These are phyloP conservation scores for Coemansia sp. DNA, from an alignment of 192 early-diverging fungal genomes.

Conservation along the genomic window DNA sequence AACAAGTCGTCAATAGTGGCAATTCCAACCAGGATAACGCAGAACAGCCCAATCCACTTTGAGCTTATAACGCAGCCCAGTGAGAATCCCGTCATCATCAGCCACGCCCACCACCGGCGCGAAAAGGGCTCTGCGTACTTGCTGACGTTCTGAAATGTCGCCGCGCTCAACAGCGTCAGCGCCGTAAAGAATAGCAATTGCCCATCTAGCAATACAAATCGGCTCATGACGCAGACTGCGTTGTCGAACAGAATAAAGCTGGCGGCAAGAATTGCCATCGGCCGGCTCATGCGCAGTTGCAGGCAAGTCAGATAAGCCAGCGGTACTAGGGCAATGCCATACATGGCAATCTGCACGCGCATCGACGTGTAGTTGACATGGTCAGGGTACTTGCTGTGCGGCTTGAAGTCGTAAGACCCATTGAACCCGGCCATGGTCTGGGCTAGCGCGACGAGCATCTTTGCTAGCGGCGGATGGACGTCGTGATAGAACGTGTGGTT, in stretches of 20 bases:
- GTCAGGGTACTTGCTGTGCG: slow-evolving; percentile 63
- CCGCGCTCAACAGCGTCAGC: slow-evolving; percentile 58
- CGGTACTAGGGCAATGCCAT: slow-evolving; percentile 71
- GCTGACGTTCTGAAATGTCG: slow-evolving; percentile 60
- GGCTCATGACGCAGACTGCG: slow-evolving; percentile 65
- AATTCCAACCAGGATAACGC: slow-evolving; percentile 86
- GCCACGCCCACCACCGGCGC: slow-evolving; percentile 67
- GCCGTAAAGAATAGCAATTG: slow-evolving; percentile 77
- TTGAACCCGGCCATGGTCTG: slow-evolving; percentile 68
- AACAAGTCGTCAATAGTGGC: slow-evolving; percentile 91
- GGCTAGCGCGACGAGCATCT: slow-evolving; percentile 73
- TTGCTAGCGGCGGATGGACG: slow-evolving; percentile 95
- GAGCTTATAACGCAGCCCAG: slow-evolving; percentile 68
- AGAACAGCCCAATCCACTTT: slow-evolving; percentile 98
- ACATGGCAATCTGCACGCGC: slow-evolving; percentile 65
- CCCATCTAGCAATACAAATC: slow-evolving; percentile 76
- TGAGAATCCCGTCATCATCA: slow-evolving; percentile 67
- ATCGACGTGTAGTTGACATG: slow-evolving; percentile 70
- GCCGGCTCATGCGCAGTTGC: slow-evolving; percentile 60
- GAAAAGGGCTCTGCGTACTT: slow-evolving; percentile 62
- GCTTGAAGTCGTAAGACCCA: slow-evolving; percentile 70
- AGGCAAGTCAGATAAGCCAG: slow-evolving; percentile 70
- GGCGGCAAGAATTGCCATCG: slow-evolving; percentile 60
- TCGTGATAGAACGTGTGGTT: slow-evolving; percentile 95
- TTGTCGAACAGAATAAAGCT: slow-evolving; percentile 72